These are phyloP conservation scores for Begonia masoniana DNA, from an alignment of 306 rosid genomes.

Conservation along the genomic window DNA sequence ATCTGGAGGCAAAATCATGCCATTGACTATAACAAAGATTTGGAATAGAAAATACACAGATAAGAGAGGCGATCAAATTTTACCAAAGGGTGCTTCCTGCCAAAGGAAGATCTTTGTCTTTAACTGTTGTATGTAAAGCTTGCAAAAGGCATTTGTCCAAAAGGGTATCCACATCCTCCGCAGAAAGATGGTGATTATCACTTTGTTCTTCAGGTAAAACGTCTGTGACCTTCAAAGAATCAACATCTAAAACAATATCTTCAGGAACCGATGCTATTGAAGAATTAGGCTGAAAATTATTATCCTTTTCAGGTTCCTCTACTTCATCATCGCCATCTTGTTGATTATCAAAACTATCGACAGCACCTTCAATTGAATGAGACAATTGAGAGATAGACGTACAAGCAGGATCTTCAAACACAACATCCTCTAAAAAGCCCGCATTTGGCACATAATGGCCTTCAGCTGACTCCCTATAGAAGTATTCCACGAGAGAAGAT, in stretches of 20 bases:
- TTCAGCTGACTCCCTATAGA: slow-evolving; percentile 71
- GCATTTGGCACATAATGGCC: slow-evolving; percentile 70
- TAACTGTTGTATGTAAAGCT: slow-evolving; percentile 74
- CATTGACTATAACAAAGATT: no score
- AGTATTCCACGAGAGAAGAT: slow-evolving; percentile 9
- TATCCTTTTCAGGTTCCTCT: slow-evolving; percentile 20
- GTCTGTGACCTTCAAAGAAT: slow-evolving; percentile 47
- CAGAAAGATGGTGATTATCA: slow-evolving; percentile 46
- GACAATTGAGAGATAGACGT: slow-evolving; percentile 24
- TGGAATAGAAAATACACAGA: background rate
- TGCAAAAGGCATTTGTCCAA: slow-evolving; percentile 90
- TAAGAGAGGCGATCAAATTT: background rate
- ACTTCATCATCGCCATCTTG: slow-evolving; percentile 15
- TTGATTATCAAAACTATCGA: slow-evolving; percentile 28
- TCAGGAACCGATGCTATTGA: slow-evolving; percentile 11
- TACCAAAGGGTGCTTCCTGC: slow-evolving; percentile 98
- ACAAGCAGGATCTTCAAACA: slow-evolving; percentile 67
- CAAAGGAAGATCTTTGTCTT: slow-evolving; percentile 78
- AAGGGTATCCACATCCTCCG: slow-evolving; percentile 58
- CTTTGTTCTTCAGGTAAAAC: slow-evolving; percentile 22
- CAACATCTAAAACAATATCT: slow-evolving; percentile 29
- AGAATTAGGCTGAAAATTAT: slow-evolving; percentile 18
- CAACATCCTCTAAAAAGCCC: slow-evolving; percentile 77
- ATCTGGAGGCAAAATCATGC: no score
- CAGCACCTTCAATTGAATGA: slow-evolving; percentile 20